Conservation (phyloP, 176 grass and related monocot species). For the Panicum miliaceum region DNA sequence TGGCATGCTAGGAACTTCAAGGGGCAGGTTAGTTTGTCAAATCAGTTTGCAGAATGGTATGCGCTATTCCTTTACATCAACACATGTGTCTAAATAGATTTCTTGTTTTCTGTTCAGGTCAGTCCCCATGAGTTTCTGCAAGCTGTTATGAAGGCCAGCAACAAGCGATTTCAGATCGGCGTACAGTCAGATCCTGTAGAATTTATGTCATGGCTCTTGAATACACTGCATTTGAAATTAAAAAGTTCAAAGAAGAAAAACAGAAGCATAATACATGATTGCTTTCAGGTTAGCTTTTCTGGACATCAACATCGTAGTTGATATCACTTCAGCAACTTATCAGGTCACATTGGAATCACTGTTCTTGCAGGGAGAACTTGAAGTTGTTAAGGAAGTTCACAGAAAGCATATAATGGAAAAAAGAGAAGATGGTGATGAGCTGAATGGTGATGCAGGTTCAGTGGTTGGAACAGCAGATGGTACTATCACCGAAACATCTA, state of each 20-base stretch:
- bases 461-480: conserved; percentile 52
- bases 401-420: conserved; percentile 63
- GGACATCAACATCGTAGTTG: background rate
- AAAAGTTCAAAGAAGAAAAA: conserved; percentile 85
- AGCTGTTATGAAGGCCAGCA: conserved; percentile 95
- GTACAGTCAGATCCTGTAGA: conserved; percentile 98
- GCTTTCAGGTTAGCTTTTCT: conserved; percentile 80
- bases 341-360: conserved; percentile 3
- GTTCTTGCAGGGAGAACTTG: conserved; percentile 79
- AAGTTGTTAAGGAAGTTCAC: conserved; percentile 92
- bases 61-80: conserved; percentile 13
- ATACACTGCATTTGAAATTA: conserved; percentile 81
- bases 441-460: conserved; percentile 52
- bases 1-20: conserved; percentile 99
- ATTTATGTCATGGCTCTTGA: conserved; percentile 96
- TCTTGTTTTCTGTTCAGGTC: conserved; percentile 64
- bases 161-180: conserved; percentile 93
- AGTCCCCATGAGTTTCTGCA: conserved; percentile 98
- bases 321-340: conserved; percentile 29
- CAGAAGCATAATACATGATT: conserved; percentile 92
- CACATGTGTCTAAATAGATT: background rate
- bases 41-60: conserved; percentile 19
- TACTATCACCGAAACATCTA: conserved; percentile 70
- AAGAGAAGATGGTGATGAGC: conserved; percentile 59
- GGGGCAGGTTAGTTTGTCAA: conserved; percentile 69